Conservation (phyloP, 352 stramenopile species). For the Phytophthora agathidicida region DNA sequence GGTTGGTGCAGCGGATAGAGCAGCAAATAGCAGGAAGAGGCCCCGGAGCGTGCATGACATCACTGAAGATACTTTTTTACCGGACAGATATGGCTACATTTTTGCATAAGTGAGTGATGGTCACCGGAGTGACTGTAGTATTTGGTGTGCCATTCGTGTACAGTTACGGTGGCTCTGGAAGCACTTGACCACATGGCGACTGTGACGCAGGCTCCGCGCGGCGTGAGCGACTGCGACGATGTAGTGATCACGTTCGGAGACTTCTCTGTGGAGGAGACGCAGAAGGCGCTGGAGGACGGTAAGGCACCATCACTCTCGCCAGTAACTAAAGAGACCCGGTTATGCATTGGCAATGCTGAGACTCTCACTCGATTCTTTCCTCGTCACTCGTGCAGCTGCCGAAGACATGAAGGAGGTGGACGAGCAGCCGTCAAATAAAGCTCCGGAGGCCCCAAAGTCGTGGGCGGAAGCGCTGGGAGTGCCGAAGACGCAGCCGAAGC, state of each 20-base stretch:
- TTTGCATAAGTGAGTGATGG: conserved; percentile 17
- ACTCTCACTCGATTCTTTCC: background rate
- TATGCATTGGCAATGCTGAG: background rate
- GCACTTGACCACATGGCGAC: no score
- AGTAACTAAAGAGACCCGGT: background rate
- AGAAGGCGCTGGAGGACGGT: conserved; percentile 54
- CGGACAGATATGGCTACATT: no score
- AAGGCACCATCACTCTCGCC: conserved; percentile 7
- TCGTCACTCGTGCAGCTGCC: conserved; percentile 17
- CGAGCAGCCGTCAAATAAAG: background rate
- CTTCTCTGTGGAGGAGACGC: conserved; percentile 76
- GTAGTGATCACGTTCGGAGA: conserved; percentile 78
- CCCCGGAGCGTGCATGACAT: no score
- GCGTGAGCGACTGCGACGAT: conserved; percentile 6
- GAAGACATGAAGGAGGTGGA: conserved; percentile 18
- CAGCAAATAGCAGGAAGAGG: no score
- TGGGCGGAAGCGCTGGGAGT: conserved; percentile 65
- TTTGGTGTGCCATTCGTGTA: no score
- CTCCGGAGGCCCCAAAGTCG: conserved; percentile 45
- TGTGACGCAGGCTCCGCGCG: background rate
- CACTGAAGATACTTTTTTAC: no score
- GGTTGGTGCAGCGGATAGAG: no score
- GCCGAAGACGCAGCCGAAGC: conserved; percentile 30
- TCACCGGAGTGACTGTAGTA: no score
- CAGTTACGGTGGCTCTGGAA: no score